Base-by-base conservation (phyloP, 768 basidiomycete species). In the Lentinula boryana region DNA sequence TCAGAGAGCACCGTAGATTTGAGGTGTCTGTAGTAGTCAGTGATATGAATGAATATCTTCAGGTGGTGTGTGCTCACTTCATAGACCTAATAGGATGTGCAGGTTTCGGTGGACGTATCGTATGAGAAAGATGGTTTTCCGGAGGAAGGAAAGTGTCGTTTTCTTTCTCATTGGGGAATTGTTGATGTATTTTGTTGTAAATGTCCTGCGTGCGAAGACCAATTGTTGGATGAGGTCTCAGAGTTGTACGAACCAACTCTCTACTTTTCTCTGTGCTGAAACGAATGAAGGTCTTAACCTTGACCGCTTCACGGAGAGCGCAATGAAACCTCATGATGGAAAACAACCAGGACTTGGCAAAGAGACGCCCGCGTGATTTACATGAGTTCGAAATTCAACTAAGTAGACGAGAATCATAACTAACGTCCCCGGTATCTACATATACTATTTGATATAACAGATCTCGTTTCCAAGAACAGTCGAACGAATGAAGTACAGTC, bases 21-120 rank as follows among this genome's bases (percentile, higher is more conserved):
- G 27, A 69, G 63, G 56, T 61, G 65, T 16, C 67, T 69, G 35
- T 13, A 38, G 10, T 13, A n/a, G 16, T 6, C 13, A 33, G 13
- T 33, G 32, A 15, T 18, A 13, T 33, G 46, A n/a, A 15, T n/a
- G 8, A 48, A n/a, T 23, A 38, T 27, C 10, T 15, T 35, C 40
- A 13, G 7, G 5, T 3, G 36, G 13, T 38, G 36, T 38, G 36
- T 41, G 49, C 63, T 51, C 49, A 66, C 65, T 53, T 63, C 60
- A 63, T 56, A 41, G 65, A 66, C n/a, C 62, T 62, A 21, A 66
- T 65, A 27, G 64, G 62, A 52, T 65, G 62, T 32, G 63, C 52
- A 8, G 21, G 56, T 41, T 55, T 56, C 2, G 41, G 51, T 3
- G 60, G 59, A 32, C 27, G 50, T 0, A 31, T n/a, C 1, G 33